Conservation (phyloP, 257 asterid genomes). For the Hygrophila difformis region DNA sequence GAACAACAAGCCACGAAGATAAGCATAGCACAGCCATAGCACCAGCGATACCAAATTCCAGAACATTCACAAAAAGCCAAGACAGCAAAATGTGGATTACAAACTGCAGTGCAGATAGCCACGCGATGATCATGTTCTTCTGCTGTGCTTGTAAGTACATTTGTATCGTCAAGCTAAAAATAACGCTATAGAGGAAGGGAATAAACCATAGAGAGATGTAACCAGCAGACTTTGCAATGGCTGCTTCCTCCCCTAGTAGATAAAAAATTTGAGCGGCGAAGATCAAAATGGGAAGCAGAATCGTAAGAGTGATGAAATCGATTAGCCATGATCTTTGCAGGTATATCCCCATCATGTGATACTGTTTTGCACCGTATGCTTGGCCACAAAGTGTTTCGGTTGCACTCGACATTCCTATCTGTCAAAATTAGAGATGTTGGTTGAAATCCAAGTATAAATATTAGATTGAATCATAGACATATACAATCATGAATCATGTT, state of each 20-base stretch:
- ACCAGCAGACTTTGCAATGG: constrained; percentile 45
- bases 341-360: constrained; percentile 74
- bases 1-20: constrained; percentile 46
- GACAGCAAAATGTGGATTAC: constrained; percentile 44
- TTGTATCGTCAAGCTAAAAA: constrained; percentile 49
- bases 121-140: constrained; percentile 44
- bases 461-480: too few relatives aligned
- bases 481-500: too few relatives aligned
- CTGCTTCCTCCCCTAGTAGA: constrained; percentile 43
- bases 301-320: constrained; percentile 36
- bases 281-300: constrained; percentile 49
- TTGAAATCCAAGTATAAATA: too few relatives aligned
- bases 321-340: constrained; percentile 74
- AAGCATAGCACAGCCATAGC: constrained; percentile 53
- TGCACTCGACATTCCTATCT: constrained; percentile 87
- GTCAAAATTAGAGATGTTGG: neutral
- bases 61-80: constrained; percentile 37
- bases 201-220: constrained; percentile 50
- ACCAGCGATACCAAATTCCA: constrained; percentile 40
- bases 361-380: constrained; percentile 68
- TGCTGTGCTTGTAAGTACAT: constrained; percentile 71
- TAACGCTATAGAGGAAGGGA: constrained; percentile 31
- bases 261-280: constrained; percentile 40
- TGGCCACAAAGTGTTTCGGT: constrained; percentile 83
- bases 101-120: constrained; percentile 32